phyloP scores from a whole-genome alignment of 139 green algal species.

The Coelastrella sp. region DNA sequence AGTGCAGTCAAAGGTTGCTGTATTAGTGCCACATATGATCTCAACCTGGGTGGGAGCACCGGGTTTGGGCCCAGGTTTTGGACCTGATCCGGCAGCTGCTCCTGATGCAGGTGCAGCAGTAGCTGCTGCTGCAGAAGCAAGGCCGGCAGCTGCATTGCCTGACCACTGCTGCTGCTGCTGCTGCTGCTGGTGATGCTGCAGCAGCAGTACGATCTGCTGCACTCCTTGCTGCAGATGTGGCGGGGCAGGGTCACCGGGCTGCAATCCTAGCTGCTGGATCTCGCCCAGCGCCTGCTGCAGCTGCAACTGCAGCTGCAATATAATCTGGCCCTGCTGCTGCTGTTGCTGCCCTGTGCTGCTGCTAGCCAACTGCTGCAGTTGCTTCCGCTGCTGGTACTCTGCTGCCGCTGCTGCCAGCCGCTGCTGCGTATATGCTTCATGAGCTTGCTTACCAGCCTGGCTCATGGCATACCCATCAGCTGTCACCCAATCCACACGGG shows the following conservation, averaged over 20 bases:
- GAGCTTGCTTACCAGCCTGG: not conserved
- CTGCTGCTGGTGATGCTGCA: conserved; percentile 36
- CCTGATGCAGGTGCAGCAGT: not conserved
- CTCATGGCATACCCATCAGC: not conserved
- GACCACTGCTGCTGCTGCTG: conserved; percentile 2
- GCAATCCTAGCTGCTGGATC: not conserved
- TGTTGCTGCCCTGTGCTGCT: not conserved
- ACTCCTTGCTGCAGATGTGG: not conserved
- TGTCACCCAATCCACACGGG: conserved; percentile 50
- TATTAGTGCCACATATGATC: conserved; percentile 74
- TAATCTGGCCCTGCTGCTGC: conserved; percentile 22
- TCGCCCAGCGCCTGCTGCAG: conserved; percentile 15
- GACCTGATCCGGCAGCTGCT: conserved; percentile 23
- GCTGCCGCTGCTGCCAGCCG: not conserved
- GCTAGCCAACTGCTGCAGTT: not conserved
- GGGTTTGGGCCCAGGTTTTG: conserved; percentile 34
- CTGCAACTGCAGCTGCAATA: conserved; percentile 7
- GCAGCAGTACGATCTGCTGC: conserved; percentile 11
- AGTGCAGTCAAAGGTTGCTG: conserved; percentile 62
- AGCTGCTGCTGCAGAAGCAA: conserved; percentile 31
- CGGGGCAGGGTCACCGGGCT: not conserved
- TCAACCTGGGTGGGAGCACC: conserved; percentile 61
- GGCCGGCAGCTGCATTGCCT: not conserved
- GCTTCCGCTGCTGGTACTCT: too few species aligned
- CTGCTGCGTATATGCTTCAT: conserved; percentile 4